Conservation (phyloP, 306 rosid genomes). For the Senna tora region DNA sequence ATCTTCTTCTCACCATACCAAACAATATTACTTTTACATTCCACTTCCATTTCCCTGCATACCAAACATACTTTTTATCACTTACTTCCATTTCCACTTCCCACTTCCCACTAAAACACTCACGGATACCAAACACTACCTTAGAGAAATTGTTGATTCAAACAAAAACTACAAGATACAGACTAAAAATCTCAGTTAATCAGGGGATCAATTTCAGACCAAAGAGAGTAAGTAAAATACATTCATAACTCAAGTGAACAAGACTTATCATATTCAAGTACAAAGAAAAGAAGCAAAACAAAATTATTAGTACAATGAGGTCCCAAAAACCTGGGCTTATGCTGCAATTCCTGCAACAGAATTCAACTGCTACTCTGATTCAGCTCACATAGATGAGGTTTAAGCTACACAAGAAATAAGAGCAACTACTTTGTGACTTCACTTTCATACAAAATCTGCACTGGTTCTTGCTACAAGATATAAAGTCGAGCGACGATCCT, state of each 20-base stretch:
- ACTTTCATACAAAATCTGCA: slow-evolving; percentile 20
- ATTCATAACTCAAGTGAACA: slow-evolving; percentile 34
- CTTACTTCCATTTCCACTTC: no score
- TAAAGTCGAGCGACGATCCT: slow-evolving; percentile 33
- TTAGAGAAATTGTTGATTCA: slow-evolving; percentile 10
- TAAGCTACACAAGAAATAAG: slow-evolving; percentile 35
- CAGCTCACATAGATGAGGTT: slow-evolving; percentile 34
- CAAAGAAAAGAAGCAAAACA: neutral
- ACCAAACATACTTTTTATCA: no score
- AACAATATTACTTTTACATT: no score
- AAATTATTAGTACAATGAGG: slow-evolving; percentile 30
- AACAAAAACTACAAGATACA: neutral
- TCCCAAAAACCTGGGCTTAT: slow-evolving; percentile 22
- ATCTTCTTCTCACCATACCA: no score
- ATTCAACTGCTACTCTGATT: slow-evolving; percentile 24
- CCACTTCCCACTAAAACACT: no score
- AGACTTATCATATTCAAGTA: slow-evolving; percentile 12
- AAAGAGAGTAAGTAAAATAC: slow-evolving; percentile 13
- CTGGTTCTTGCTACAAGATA: slow-evolving; percentile 33
- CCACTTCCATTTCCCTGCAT: no score
- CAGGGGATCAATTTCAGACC: neutral
- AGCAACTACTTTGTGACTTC: slow-evolving; percentile 25
- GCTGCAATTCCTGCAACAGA: slow-evolving; percentile 29
- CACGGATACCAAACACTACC: no score
- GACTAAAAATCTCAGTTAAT: slow-evolving; percentile 18